Evolutionary conservation across 768 basidiomycete species (phyloP).

Genomic region (Tephrocybe rancida): DNA sequence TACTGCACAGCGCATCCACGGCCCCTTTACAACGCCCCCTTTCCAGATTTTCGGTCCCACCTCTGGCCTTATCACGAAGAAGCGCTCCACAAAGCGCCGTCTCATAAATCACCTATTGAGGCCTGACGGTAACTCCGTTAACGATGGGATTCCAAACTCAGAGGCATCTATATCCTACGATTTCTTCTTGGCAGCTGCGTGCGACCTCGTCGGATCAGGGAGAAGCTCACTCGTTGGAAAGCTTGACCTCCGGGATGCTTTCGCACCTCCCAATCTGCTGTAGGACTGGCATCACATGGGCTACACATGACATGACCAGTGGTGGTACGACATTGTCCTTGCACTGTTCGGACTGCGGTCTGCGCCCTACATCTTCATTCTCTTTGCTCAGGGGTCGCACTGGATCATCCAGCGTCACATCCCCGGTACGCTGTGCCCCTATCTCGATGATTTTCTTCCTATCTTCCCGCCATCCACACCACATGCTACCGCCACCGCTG

Average conservation of each 20-base stretch:
- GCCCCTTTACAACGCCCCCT: constrained; percentile 24
- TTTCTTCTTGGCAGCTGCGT: constrained; percentile 23
- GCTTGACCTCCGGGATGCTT: constrained; percentile 38
- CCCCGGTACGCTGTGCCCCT: constrained; percentile 31
- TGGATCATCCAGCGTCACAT: constrained; percentile 40
- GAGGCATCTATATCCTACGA: constrained; percentile 32
- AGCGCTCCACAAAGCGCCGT: constrained; percentile 23
- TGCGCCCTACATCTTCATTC: constrained; percentile 41
- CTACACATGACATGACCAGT: constrained; percentile 26
- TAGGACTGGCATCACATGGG: constrained; percentile 35
- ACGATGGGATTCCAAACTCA: constrained; percentile 31
- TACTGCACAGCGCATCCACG: constrained; percentile 14
- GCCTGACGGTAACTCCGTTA: constrained; percentile 27
- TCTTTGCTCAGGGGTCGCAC: constrained; percentile 40
- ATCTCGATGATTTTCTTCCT: constrained; percentile 37
- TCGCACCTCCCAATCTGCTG: constrained; percentile 34
- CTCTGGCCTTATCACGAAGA: constrained; percentile 25
- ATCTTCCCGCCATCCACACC: constrained; percentile 19
- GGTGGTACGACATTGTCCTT: constrained; percentile 32
- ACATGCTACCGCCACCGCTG: neutral
- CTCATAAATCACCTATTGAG: constrained; percentile 31
- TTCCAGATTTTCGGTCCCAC: constrained; percentile 24
- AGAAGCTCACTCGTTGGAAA: constrained; percentile 31
- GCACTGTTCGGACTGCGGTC: constrained; percentile 34
- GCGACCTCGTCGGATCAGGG: constrained; percentile 24